Base-by-base conservation (phyloP, 768 basidiomycete species). In the Phanerochaete sordida region DNA sequence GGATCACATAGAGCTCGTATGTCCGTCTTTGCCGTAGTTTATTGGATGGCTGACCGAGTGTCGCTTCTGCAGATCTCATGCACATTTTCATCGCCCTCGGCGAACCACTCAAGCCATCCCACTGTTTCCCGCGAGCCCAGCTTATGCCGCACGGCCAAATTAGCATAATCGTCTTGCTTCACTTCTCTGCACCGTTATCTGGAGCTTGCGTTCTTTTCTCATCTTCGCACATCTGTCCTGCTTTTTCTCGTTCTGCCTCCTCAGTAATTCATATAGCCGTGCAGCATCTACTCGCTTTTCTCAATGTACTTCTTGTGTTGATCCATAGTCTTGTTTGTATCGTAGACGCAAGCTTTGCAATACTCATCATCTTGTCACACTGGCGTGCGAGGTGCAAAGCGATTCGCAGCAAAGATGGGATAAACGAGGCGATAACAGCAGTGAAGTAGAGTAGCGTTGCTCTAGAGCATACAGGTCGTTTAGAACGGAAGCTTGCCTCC, bases 401-500 rank as follows among this genome's bases (percentile, higher is more conserved):
- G n/a, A n/a, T n/a, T n/a, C n/a, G n/a, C n/a, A n/a, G n/a, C n/a
- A n/a, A n/a, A n/a, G n/a, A n/a, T n/a, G n/a, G n/a, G n/a, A n/a
- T n/a, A n/a, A n/a, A n/a, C n/a, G n/a, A n/a, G n/a, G n/a, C n/a
- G n/a, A n/a, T n/a, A n/a, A n/a, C n/a, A n/a, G n/a, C n/a, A n/a
- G n/a, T n/a, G n/a, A n/a, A n/a, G n/a, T n/a, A n/a, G n/a, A n/a
- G n/a, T n/a, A n/a, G n/a, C n/a, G n/a, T n/a, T n/a, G n/a, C n/a
- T n/a, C n/a, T n/a, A n/a, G n/a, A n/a, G n/a, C n/a, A n/a, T n/a
- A n/a, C n/a, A n/a, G n/a, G n/a, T n/a, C n/a, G n/a, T 35, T 39
- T 53, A 64, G 63, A 61, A 64, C 21, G 63, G 63, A 16, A 64
- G 53, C 50, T 61, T 64, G 28, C 30, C 48, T 5, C 49, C 31